Evolutionary conservation across 2,329 filamentous ascomycete genomes (phyloP).

Genomic region (Hypoxylon sp.): DNA sequence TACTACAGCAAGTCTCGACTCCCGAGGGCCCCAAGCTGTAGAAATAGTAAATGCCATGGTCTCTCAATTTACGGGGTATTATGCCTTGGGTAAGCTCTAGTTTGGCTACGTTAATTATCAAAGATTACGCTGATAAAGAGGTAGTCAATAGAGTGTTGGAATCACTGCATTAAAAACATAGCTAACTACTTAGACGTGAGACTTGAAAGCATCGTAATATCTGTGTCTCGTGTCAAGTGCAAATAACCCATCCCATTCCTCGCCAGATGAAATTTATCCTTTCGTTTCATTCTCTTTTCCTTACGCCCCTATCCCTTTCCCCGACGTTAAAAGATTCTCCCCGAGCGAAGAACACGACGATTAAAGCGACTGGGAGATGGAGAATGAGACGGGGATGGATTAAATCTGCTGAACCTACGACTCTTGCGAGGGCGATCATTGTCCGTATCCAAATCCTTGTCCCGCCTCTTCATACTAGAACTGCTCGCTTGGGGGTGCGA

Average conservation of each 20-base stretch:
- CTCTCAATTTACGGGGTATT: neutral
- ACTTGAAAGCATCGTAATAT: neutral
- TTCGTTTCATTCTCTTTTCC: neutral
- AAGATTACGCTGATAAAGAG: neutral
- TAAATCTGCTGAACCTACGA: neutral
- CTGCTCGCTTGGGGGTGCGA: neutral
- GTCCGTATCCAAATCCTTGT: neutral
- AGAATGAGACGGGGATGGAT: neutral
- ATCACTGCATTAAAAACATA: neutral
- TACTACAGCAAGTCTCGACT: neutral
- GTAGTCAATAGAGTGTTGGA: neutral
- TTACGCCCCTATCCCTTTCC: neutral
- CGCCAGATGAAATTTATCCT: neutral
- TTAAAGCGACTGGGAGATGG: neutral
- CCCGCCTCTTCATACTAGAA: neutral
- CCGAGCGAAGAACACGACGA: constrained; percentile 1
- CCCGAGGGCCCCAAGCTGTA: neutral
- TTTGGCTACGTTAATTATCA: neutral
- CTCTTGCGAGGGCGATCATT: neutral
- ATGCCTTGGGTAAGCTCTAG: neutral
- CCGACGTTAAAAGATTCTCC: neutral
- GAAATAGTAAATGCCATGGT: neutral
- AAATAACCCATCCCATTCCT: neutral
- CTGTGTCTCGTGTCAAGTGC: neutral
- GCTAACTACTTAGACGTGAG: neutral